Conservation (phyloP, 2,329 filamentous ascomycete species). For the Diaporthe caulivora region DNA sequence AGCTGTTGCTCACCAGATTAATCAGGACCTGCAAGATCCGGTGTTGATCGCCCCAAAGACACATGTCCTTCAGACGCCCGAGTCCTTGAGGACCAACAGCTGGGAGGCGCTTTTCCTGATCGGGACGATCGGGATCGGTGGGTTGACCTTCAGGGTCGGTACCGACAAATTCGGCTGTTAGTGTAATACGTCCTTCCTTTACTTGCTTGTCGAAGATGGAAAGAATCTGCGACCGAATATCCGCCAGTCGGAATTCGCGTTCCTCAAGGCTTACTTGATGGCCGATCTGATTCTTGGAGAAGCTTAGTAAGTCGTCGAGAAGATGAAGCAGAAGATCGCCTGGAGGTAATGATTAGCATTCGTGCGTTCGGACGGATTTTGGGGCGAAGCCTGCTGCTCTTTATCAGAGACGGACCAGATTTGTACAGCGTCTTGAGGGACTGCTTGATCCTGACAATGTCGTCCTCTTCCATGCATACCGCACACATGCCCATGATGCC, state of each 20-base stretch:
- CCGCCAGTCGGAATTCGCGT: constrained; percentile 85
- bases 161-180: constrained; percentile 79
- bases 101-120: constrained; percentile 58
- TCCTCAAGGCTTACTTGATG: constrained; percentile 86
- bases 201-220: constrained; percentile 94
- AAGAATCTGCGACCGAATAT: constrained; percentile 84
- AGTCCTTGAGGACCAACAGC: constrained; percentile 74
- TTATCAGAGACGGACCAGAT: constrained; percentile 61
- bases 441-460: constrained; percentile 81
- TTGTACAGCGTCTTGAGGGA: constrained; percentile 91
- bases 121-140: constrained; percentile 49
- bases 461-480: constrained; percentile 92
- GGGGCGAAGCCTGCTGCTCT: neutral
- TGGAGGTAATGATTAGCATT: constrained; percentile 36
- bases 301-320: constrained; percentile 89
- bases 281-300: constrained; percentile 95
- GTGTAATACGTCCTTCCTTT: constrained; percentile 80
- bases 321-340: constrained; percentile 85
- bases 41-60: constrained; percentile 92
- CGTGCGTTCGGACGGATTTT: neutral
- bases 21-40: constrained; percentile 93
- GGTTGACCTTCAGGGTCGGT: constrained; percentile 51
- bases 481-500: constrained; percentile 96
- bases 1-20: constrained; percentile 90
- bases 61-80: constrained; percentile 84